These are phyloP conservation scores for Paecilomyces variotii DNA, from an alignment of 2,329 filamentous ascomycete species.

Conservation along the genomic window DNA sequence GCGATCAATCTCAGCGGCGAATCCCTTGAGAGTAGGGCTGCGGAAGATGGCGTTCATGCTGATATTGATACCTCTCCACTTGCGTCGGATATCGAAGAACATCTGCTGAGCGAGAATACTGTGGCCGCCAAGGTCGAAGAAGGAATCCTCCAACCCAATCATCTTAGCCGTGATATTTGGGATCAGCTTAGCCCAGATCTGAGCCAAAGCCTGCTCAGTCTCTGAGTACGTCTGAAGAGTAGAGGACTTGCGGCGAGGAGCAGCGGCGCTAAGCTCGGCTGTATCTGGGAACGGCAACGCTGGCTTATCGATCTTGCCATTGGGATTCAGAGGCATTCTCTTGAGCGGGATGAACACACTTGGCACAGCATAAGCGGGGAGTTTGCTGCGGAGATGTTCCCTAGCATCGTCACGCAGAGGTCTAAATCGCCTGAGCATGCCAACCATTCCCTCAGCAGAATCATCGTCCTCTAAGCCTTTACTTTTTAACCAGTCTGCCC, in stretches of 20 bases:
- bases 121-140: slow-evolving; percentile 76
- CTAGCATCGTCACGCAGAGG: slow-evolving; percentile 53
- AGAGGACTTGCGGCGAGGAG: slow-evolving; percentile 43
- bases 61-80: slow-evolving; percentile 56
- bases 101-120: slow-evolving; percentile 75
- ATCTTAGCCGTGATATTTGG: slow-evolving; percentile 59
- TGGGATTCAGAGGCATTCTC: slow-evolving; percentile 72
- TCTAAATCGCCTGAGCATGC: slow-evolving; percentile 53
- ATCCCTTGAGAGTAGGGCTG: slow-evolving; percentile 53
- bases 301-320: slow-evolving; percentile 75
- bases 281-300: slow-evolving; percentile 74
- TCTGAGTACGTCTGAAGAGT: slow-evolving; percentile 40
- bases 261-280: slow-evolving; percentile 53
- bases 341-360: slow-evolving; percentile 65
- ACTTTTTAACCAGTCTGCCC: slow-evolving; percentile 59
- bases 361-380: slow-evolving; percentile 69
- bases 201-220: slow-evolving; percentile 60
- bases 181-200: slow-evolving; percentile 67
- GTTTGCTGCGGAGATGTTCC: slow-evolving; percentile 61
- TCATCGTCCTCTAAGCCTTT: slow-evolving; percentile 46
- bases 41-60: slow-evolving; percentile 64
- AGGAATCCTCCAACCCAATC: slow-evolving; percentile 54
- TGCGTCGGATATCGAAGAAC: slow-evolving; percentile 59
- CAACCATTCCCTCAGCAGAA: slow-evolving; percentile 44
- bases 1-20: slow-evolving; percentile 49